Evolutionary conservation across 768 basidiomycete genomes (phyloP).

Genomic region (Collybiopsis confluens): DNA sequence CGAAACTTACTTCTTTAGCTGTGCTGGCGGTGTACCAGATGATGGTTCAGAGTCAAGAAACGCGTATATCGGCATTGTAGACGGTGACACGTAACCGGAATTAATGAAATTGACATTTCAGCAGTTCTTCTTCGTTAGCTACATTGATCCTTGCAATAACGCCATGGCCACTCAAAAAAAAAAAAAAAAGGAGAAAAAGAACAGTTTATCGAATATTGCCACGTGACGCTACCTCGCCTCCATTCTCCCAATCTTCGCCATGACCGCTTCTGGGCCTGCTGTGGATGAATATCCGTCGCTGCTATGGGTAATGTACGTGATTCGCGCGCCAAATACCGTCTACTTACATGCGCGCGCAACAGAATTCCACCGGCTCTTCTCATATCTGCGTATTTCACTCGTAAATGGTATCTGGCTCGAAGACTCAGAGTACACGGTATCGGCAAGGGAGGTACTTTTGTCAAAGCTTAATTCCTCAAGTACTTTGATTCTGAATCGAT

Average conservation of each 20-base stretch:
- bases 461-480: not conserved
- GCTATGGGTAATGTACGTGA: slow-evolving; percentile 43
- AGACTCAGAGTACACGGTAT: slow-evolving; percentile 44
- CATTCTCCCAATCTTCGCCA: slow-evolving; percentile 10
- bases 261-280: not conserved
- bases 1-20: too few relatives aligned
- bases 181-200: too few relatives aligned
- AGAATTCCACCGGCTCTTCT: slow-evolving; percentile 43
- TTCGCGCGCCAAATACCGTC: not conserved
- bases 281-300: slow-evolving; percentile 33
- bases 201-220: too few relatives aligned
- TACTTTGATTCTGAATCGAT: not conserved
- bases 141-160: too few relatives aligned
- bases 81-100: too few relatives aligned
- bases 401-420: slow-evolving; percentile 48
- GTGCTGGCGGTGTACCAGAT: too few relatives aligned
- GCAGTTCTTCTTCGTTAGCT: too few relatives aligned
- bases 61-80: not conserved
- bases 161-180: too few relatives aligned
- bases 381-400: slow-evolving; percentile 40
- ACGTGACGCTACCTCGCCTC: too few relatives aligned
- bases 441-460: slow-evolving; percentile 50
- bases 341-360: slow-evolving; percentile 1
- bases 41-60: slow-evolving; percentile 4
- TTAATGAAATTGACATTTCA: too few relatives aligned